A percentile compares a stretch with the other conserved stretches of the same genome.
Evolutionary conservation across 2,329 filamentous ascomycete species (phyloP).

Genomic region (Colletotrichum orbiculare): DNA sequence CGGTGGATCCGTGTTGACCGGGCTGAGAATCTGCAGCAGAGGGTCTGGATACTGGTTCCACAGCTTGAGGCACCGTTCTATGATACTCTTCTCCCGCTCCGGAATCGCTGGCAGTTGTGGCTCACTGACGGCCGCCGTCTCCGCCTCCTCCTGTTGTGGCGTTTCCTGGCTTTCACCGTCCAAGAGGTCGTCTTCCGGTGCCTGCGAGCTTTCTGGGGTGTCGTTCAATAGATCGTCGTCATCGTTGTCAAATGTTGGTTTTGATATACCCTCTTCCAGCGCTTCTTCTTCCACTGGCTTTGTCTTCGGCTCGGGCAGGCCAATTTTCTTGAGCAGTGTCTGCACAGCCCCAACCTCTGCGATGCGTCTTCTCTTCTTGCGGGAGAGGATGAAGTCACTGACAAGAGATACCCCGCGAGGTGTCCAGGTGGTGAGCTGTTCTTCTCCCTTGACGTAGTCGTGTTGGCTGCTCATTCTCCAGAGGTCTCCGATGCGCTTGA

Average conservation of each 20-base stretch:
- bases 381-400: conserved; percentile 83
- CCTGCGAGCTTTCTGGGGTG: conserved; percentile 63
- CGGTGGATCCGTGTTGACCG: conserved; percentile 75
- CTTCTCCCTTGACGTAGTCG: conserved; percentile 96
- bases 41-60: conserved; percentile 73
- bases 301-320: conserved; percentile 55
- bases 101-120: conserved; percentile 49
- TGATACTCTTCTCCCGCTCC: conserved; percentile 57
- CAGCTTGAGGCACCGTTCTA: conserved; percentile 69
- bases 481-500: conserved; percentile 90
- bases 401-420: conserved; percentile 91
- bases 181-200: conserved; percentile 47
- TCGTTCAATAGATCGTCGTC: conserved; percentile 70
- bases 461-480: conserved; percentile 97
- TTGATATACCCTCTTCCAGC: conserved; percentile 49
- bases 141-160: conserved; percentile 39
- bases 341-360: conserved; percentile 84
- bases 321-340: conserved; percentile 71
- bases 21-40: conserved; percentile 64
- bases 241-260: conserved; percentile 57
- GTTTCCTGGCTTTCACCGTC: conserved; percentile 39
- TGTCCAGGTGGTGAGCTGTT: conserved; percentile 84
- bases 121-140: conserved; percentile 39
- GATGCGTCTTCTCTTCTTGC: conserved; percentile 78
- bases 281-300: conserved; percentile 48